phyloP scores from a whole-genome alignment of 805 yeast species.

The Zygosaccharomyces bailii region DNA sequence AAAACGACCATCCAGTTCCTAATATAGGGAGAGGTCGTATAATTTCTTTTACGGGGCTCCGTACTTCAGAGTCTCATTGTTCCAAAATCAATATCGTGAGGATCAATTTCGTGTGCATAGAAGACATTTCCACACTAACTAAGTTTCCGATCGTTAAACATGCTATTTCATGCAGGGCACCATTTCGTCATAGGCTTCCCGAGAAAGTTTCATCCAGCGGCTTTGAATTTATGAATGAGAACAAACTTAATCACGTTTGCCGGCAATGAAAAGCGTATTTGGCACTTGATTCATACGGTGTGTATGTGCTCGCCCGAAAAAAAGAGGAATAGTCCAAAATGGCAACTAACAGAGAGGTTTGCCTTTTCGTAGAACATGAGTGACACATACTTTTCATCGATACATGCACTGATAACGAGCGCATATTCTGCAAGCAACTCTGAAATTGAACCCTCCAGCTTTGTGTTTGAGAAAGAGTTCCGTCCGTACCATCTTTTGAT shows the following conservation, averaged over 20 bases:
- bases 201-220: too few relatives aligned
- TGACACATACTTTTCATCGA: background rate
- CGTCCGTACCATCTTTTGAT: background rate
- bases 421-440: background rate
- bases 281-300: background rate
- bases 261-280: background rate
- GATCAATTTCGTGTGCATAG: too few relatives aligned
- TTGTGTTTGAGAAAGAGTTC: background rate
- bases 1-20: too few relatives aligned
- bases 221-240: too few relatives aligned
- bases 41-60: too few relatives aligned
- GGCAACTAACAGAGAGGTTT: background rate
- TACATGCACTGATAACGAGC: background rate
- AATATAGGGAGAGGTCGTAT: too few relatives aligned
- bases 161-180: background rate
- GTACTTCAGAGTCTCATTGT: too few relatives aligned
- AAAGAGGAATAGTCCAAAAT: background rate
- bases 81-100: too few relatives aligned
- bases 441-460: background rate
- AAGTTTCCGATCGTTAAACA: too few relatives aligned
- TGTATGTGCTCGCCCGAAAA: background rate
- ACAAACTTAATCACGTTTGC: background rate
- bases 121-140: too few relatives aligned
- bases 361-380: background rate
- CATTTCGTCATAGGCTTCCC: background rate